A percentile compares a stretch with the other conserved stretches of the same genome.
These are phyloP conservation scores for Lagenidium sp. DNA, from an alignment of 352 stramenopile species.

Conservation along the genomic window DNA sequence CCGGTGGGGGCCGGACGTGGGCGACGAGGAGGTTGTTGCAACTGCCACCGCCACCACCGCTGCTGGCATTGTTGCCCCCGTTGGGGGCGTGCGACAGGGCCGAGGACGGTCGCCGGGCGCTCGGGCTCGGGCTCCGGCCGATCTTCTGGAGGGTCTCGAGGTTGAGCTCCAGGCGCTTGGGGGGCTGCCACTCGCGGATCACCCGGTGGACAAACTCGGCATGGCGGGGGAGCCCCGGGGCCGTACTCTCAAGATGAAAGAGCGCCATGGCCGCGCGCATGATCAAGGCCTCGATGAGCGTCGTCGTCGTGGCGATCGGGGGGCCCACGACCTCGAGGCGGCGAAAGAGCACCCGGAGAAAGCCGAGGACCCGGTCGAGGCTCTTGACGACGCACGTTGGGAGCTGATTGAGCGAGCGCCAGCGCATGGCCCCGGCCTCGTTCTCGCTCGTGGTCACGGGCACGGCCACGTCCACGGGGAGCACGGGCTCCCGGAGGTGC, in stretches of 20 bases:
- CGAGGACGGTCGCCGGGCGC: neutral
- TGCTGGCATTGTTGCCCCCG: too few species aligned
- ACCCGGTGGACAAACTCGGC: constrained; percentile 38
- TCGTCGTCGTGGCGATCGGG: constrained; percentile 2
- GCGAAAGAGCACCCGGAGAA: constrained; percentile 25
- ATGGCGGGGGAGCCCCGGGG: constrained; percentile 11
- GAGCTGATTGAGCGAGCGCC: constrained; percentile 44
- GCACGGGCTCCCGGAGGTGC: constrained; percentile 48
- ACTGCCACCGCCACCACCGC: too few species aligned
- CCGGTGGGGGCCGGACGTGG: too few species aligned
- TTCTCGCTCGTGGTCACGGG: constrained; percentile 2
- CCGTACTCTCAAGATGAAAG: constrained; percentile 32
- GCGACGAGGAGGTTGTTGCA: too few species aligned
- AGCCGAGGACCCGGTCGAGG: constrained; percentile 54
- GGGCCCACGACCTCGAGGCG: neutral
- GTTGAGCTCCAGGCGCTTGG: constrained; percentile 61
- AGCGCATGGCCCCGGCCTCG: constrained; percentile 7
- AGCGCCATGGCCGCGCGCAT: constrained; percentile 51
- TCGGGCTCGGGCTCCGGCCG: constrained; percentile 6
- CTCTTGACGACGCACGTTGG: constrained; percentile 37
- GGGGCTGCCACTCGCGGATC: constrained; percentile 41
- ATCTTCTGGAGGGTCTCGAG: constrained; percentile 56
- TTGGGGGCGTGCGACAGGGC: neutral
- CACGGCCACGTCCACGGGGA: constrained; percentile 22
- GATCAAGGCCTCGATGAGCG: constrained; percentile 36